Evolutionary conservation across 176 grass and related monocot species (phyloP).

Genomic region (Rhynchospora breviuscula): DNA sequence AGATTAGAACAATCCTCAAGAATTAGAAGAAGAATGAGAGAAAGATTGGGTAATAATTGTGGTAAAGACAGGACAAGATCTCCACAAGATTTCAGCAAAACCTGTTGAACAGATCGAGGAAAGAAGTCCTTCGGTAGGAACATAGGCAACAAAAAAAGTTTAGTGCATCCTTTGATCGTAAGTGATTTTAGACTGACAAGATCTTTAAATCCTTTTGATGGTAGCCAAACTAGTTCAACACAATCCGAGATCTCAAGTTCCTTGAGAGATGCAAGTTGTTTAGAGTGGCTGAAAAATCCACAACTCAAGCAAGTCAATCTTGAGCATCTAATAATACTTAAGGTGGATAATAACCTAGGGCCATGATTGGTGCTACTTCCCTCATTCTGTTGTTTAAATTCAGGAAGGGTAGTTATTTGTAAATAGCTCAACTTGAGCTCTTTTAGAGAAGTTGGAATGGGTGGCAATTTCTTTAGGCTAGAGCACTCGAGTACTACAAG

Average conservation of each 20-base stretch:
- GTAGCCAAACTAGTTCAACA: not conserved
- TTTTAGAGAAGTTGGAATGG: not conserved
- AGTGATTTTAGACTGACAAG: not conserved
- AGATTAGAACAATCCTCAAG: not conserved
- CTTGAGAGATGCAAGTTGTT: slow-evolving; percentile 10
- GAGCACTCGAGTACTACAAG: not conserved
- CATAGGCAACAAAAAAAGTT: not conserved
- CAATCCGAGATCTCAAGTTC: not conserved
- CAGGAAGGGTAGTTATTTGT: not conserved
- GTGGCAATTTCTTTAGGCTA: slow-evolving; percentile 14
- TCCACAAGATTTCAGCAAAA: not conserved
- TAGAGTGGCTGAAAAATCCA: not conserved
- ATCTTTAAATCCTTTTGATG: not conserved
- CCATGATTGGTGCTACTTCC: not conserved
- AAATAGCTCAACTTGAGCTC: not conserved
- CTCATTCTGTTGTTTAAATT: not conserved
- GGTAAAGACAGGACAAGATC: not conserved
- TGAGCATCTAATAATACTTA: not conserved
- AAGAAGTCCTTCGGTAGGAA: not conserved
- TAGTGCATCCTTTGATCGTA: not conserved
- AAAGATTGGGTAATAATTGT: not conserved
- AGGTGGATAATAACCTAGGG: not conserved
- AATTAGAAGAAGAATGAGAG: not conserved
- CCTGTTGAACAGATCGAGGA: not conserved
- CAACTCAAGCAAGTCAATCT: not conserved